Evolutionary conservation across 345 rosid genomes (phyloP).

Genomic region (Citrus mangshanensis): DNA sequence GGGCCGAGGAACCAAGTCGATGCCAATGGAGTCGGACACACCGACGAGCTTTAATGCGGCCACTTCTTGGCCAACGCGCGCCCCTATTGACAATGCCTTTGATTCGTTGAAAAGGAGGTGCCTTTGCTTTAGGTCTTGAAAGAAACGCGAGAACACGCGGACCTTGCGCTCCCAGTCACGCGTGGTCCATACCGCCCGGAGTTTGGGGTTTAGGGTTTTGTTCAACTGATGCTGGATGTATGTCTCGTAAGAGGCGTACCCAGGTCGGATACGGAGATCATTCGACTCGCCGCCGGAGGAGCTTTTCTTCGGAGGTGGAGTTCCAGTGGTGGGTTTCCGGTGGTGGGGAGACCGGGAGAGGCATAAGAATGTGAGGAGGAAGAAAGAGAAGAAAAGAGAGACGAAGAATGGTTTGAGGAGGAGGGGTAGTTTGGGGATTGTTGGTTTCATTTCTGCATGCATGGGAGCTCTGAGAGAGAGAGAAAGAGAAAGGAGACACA

Average conservation of each 20-base stretch:
- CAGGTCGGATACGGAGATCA: constrained; percentile 37
- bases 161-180: constrained; percentile 48
- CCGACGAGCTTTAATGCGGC: constrained; percentile 28
- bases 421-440: constrained; percentile 34
- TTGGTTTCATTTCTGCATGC: constrained; percentile 23
- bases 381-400: constrained; percentile 26
- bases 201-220: constrained; percentile 42
- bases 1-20: constrained; percentile 38
- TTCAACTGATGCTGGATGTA: constrained; percentile 38
- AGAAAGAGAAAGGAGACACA: neutral
- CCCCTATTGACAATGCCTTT: constrained; percentile 35
- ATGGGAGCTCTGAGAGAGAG: neutral
- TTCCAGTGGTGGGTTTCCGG: constrained; percentile 1
- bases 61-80: constrained; percentile 45
- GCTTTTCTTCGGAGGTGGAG: neutral
- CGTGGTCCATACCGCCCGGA: constrained; percentile 34
- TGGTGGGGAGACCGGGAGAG: neutral
- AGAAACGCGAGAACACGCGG: constrained; percentile 27
- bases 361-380: constrained; percentile 20
- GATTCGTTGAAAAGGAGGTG: constrained; percentile 24
- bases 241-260: constrained; percentile 29
- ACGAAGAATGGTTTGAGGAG: constrained; percentile 14
- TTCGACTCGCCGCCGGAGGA: neutral
- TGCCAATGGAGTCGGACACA: constrained; percentile 32
- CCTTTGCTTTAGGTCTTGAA: constrained; percentile 20